Conservation (phyloP, 1,284 basidiomycete species). For the Cryptococcus deneoformans region DNA sequence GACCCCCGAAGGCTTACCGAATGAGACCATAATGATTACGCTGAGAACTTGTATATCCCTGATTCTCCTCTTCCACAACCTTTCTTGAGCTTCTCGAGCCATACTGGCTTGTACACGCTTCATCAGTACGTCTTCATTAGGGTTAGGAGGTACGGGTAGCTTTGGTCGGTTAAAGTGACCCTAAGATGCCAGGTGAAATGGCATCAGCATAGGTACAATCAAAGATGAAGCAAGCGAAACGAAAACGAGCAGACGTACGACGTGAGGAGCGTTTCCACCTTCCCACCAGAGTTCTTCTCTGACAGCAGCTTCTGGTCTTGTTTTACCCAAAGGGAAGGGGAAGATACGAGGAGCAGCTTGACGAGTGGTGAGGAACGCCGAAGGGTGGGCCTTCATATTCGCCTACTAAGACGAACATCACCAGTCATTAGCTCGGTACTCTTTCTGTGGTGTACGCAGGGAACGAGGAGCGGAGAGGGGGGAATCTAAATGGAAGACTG, state of each 20-base stretch:
- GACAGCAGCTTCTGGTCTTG: constrained; percentile 27
- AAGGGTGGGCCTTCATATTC: constrained; percentile 36
- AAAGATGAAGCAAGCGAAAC: neutral
- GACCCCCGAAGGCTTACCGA: constrained; percentile 18
- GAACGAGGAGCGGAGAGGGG: too few relatives aligned
- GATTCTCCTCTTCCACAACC: constrained; percentile 37
- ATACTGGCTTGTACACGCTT: constrained; percentile 26
- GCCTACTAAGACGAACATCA: constrained; percentile 12
- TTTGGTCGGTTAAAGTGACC: constrained; percentile 39
- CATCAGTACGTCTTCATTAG: constrained; percentile 20
- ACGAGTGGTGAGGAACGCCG: constrained; percentile 36
- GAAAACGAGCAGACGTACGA: constrained; percentile 19
- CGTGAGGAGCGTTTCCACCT: constrained; percentile 41
- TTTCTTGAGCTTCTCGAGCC: constrained; percentile 25
- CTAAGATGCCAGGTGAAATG: constrained; percentile 5
- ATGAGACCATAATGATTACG: constrained; percentile 28
- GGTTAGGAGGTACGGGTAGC: constrained; percentile 17
- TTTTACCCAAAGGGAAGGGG: constrained; percentile 40
- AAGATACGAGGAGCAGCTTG: constrained; percentile 33
- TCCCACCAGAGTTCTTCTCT: constrained; percentile 44
- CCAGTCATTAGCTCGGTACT: too few relatives aligned
- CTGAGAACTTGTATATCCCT: constrained; percentile 28
- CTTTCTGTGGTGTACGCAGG: too few relatives aligned
- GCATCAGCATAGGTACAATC: neutral
- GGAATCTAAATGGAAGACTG: neutral